A percentile compares a stretch with the other conserved stretches of the same genome.
These are phyloP conservation scores for Cudoniella acicularis DNA, from an alignment of 495 filamentous ascomycete genomes.

Conservation along the genomic window DNA sequence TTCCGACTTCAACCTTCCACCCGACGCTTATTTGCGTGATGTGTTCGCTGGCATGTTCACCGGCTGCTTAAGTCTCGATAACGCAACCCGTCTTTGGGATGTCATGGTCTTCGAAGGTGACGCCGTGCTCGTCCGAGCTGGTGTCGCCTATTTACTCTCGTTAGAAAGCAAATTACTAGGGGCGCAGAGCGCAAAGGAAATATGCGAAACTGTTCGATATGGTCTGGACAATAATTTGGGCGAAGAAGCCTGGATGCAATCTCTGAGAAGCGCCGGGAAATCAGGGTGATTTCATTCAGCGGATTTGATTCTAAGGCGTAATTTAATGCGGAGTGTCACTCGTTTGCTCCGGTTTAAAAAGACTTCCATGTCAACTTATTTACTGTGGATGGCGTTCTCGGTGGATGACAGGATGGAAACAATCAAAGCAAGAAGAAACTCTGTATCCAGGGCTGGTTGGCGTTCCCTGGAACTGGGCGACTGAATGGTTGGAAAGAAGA, in stretches of 20 bases:
- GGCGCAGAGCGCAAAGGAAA: slow-evolving; percentile 28
- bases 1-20: slow-evolving; percentile 38
- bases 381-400: background rate
- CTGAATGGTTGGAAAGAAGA: background rate
- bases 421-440: background rate
- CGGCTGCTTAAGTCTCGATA: slow-evolving; percentile 59
- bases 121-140: slow-evolving; percentile 70
- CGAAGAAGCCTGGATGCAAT: slow-evolving; percentile 67
- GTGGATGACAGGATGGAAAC: too few relatives aligned
- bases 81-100: slow-evolving; percentile 81
- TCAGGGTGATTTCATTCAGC: slow-evolving; percentile 10
- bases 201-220: slow-evolving; percentile 12
- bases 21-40: slow-evolving; percentile 45
- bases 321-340: too few relatives aligned
- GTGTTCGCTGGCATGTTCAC: slow-evolving; percentile 54
- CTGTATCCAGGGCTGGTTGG: background rate
- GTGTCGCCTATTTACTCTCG: slow-evolving; percentile 52
- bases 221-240: slow-evolving; percentile 35
- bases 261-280: slow-evolving; percentile 68
- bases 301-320: background rate
- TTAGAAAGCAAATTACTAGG: slow-evolving; percentile 63
- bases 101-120: slow-evolving; percentile 95
- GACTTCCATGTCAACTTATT: background rate
- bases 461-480: background rate
- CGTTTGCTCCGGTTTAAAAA: too few relatives aligned